phyloP scores from a whole-genome alignment of 2,329 filamentous ascomycete genomes.

The Monosporascus sp. region DNA sequence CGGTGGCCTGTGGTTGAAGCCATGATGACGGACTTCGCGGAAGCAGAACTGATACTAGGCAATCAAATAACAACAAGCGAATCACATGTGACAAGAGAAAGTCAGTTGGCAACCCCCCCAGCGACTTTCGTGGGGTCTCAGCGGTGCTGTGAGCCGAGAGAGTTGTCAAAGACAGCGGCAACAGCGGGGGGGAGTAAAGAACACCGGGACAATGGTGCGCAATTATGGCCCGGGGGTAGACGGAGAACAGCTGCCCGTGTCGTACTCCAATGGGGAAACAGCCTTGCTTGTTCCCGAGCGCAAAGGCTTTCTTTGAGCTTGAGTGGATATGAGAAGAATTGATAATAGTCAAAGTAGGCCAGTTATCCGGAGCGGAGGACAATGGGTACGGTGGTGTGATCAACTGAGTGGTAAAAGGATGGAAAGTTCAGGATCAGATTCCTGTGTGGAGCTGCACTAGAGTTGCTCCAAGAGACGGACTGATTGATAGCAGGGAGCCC shows the following conservation, averaged over 20 bases:
- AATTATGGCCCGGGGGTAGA: neutral
- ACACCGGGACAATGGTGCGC: neutral
- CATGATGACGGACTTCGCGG: slow-evolving; percentile 33
- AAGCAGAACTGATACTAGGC: slow-evolving; percentile 1
- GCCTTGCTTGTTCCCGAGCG: no score
- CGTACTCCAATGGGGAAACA: no score
- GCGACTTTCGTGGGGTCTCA: neutral
- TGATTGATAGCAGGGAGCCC: neutral
- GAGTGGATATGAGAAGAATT: no score
- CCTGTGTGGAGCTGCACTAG: neutral
- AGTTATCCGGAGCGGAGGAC: no score
- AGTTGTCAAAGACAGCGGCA: neutral
- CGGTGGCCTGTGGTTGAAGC: slow-evolving; percentile 41
- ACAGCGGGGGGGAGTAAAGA: neutral
- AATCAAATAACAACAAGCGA: slow-evolving; percentile 1
- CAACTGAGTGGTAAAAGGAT: no score
- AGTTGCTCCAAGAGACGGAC: neutral
- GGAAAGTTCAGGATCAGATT: neutral
- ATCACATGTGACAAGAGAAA: neutral
- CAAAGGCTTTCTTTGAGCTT: no score
- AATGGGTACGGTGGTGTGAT: no score
- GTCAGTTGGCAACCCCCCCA: neutral
- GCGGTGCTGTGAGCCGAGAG: neutral
- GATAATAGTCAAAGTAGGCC: no score
- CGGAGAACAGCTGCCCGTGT: no score